Conservation (phyloP, 306 rosid species). For the Canavalia gladiata region DNA sequence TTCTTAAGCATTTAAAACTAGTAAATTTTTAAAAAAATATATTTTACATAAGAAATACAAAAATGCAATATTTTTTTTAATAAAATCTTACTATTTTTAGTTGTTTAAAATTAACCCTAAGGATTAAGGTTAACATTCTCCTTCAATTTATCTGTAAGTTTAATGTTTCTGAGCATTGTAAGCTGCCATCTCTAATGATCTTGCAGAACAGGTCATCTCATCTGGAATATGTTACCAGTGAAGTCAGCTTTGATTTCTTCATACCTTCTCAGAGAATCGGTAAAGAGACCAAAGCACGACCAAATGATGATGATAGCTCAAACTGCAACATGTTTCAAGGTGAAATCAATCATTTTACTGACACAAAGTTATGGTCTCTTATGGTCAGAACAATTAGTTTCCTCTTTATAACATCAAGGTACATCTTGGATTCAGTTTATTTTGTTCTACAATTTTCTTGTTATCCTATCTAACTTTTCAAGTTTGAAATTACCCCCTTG, state of each 20-base stretch:
- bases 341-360: slow-evolving; percentile 28
- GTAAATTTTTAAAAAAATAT: too few species aligned
- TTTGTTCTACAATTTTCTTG: slow-evolving; percentile 2
- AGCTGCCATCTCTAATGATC: slow-evolving; percentile 21
- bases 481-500: background rate
- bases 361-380: slow-evolving; percentile 62
- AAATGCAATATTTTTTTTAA: too few species aligned
- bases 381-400: slow-evolving; percentile 64
- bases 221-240: slow-evolving; percentile 48
- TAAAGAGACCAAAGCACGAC: background rate
- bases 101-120: too few species aligned
- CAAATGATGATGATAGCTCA: slow-evolving; percentile 47
- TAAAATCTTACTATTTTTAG: too few species aligned
- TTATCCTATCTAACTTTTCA: background rate
- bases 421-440: slow-evolving; percentile 34
- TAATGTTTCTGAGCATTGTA: slow-evolving; percentile 8
- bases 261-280: slow-evolving; percentile 57
- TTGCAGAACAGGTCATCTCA: slow-evolving; percentile 73
- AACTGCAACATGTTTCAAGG: slow-evolving; percentile 35
- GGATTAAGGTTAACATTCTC: too few species aligned
- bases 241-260: slow-evolving; percentile 58
- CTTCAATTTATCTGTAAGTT: background rate
- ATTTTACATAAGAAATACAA: too few species aligned
- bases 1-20: too few species aligned
- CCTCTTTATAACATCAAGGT: slow-evolving; percentile 76